Evolutionary conservation across 306 rosid genomes (phyloP), one percentile per base, ranked within the genome.

Genomic region (Castanea mollissima): DNA sequence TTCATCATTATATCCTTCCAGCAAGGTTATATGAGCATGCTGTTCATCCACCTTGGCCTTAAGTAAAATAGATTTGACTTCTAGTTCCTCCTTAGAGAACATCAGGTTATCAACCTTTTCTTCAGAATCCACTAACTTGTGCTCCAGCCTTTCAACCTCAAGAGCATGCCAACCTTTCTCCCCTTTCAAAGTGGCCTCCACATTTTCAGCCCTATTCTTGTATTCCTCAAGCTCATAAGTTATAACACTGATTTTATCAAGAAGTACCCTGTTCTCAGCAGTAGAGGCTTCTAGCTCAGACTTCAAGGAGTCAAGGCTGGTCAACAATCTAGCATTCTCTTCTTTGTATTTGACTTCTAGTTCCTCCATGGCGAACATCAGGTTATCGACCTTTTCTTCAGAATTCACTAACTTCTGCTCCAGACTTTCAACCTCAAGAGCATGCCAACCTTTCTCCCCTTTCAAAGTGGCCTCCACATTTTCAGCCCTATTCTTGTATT

Each of bases 21-120:
- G 76, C 69, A 79, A 85, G 63, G 85, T 76, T 79, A 87, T 64
- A 76, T 88, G 85, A 80, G 78, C 76, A 65, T 75, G 54, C 77
- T 91, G 96, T 79, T 91, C 98, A 13, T 84, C 87, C 84, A 93
- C 83, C 83, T 90, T 93, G 64, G 76, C 87, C 80, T 80, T 83
- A 77, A 91, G 88, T 74, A 96, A 85, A 65, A 93, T 73, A 88
- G 77, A 83, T 84, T 86, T 89, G 83, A 93, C 82, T 76, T 93
- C 96, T 75, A 88, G 88, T 86, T 87, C 99, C 88, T 86, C 97
- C 83, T 88, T 89, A 67, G 89, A 80, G 78, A 87, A 83, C 80
- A 89, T 76, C 83, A 96, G 86, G 78, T 79, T 87, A 86, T 87
- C 90, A 79, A 83, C 84, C 65, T 88, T 92, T 86, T 83, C 86